A percentile compares a stretch with the other conserved stretches of the same genome.
These are phyloP conservation scores for Polyporus tsugae DNA, from an alignment of 1,284 basidiomycete genomes.

Conservation along the genomic window DNA sequence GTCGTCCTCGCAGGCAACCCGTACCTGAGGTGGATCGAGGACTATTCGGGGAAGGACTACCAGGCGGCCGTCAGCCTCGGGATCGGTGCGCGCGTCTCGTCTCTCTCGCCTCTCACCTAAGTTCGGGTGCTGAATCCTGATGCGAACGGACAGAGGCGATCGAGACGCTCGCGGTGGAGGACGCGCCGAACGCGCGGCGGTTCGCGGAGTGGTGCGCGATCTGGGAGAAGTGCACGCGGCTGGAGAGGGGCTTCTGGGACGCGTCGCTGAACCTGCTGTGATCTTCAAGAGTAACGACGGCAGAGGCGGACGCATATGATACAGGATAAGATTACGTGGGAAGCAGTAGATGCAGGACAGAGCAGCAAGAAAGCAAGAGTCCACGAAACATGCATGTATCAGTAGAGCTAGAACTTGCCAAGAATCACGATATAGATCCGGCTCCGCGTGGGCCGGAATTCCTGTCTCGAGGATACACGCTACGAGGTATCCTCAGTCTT, in stretches of 20 bases:
- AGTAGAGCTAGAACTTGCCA: neutral
- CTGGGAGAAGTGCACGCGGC: constrained; percentile 80
- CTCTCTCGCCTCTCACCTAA: neutral
- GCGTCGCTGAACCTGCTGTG: constrained; percentile 67
- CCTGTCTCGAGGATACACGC: neutral
- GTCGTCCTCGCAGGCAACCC: constrained; percentile 73
- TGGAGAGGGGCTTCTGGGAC: constrained; percentile 94
- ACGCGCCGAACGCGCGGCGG: constrained; percentile 70
- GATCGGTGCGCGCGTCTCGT: constrained; percentile 59
- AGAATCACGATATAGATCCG: neutral
- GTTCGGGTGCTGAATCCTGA: neutral
- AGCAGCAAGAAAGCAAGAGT: constrained; percentile 6
- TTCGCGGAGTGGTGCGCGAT: constrained; percentile 76
- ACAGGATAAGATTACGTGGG: constrained; percentile 11
- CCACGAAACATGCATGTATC: constrained; percentile 7
- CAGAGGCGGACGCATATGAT: too few relatives aligned
- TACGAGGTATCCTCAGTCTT: constrained; percentile 23
- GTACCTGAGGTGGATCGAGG: constrained; percentile 85
- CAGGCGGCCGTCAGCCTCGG: constrained; percentile 77
- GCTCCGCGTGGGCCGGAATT: neutral
- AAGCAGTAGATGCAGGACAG: neutral
- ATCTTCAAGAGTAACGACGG: too few relatives aligned
- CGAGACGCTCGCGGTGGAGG: constrained; percentile 64
- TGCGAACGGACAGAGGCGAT: constrained; percentile 57
- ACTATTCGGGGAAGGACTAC: constrained; percentile 78